Evolutionary conservation across 2,329 filamentous ascomycete species (phyloP), one percentile per base, ranked within the genome.

Genomic region (Fusarium longipes): DNA sequence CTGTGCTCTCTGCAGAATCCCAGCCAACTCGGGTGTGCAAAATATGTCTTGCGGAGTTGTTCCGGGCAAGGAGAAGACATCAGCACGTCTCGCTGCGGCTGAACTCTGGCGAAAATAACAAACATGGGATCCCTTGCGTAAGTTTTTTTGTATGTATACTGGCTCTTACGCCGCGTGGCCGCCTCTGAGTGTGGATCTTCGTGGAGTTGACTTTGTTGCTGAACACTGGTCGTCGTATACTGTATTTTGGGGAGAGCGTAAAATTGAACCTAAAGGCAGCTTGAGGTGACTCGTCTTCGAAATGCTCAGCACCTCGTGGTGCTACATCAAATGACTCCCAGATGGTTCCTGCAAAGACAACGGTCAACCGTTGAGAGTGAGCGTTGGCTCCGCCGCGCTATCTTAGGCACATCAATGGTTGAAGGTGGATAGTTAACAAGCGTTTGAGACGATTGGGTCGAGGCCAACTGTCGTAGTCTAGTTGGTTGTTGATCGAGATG

Each of bases 131-230:
- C 68, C 64, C 71, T 73, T 71, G 70, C 71, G 66, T 39, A 18
- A 7, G 10, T 14, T 48, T 25, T 25, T 42, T 7, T 42, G 17
- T 27, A 14, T 29, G 44, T 65, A 53, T 59, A 57, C 50, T 42
- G 29, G 32, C 29, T 52, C 44, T 33, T 47, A 33, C 52, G 51
- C 56, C 54, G 43, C 55, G 48, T 43, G 18, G 49, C 45, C 61
- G 57, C 60, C 62, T 70, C 48, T 67, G 48, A 60, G 54, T 62
- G 59, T 61, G 60, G 47, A 67, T 73, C 70, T 38, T 55, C 71
- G 55, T 68, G 56, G 53, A 55, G 58, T 63, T 47, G 50, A 54
- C 52, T 67, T 69, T 40, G 44, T 17, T 51, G 40, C 42, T 63
- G 54, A 43, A 45, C 25, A 65, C 57, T 39, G 57, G 43, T 56